These are phyloP conservation scores for Zizania latifolia DNA, from an alignment of 176 grass and related monocot genomes.

Conservation along the genomic window DNA sequence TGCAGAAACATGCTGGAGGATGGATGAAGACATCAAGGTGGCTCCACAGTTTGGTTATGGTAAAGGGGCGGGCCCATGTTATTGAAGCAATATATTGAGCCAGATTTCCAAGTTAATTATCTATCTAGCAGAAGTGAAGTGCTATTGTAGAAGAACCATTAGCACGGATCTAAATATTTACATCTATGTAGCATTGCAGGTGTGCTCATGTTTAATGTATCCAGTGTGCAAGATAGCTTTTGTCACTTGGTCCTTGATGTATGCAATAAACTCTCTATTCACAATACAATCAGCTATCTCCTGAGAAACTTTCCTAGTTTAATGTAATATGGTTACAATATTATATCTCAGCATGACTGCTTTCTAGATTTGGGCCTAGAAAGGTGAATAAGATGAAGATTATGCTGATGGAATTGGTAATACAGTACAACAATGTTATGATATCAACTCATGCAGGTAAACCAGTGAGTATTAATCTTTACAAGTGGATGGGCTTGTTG, in stretches of 20 bases:
- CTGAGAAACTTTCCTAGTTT: slow-evolving; percentile 9
- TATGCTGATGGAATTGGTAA: neutral
- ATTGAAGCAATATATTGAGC: slow-evolving; percentile 37
- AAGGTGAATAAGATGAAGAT: slow-evolving; percentile 10
- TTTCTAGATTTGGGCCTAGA: slow-evolving; percentile 1
- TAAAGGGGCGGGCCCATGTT: slow-evolving; percentile 37
- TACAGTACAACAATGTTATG: neutral
- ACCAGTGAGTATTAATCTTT: neutral
- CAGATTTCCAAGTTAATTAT: slow-evolving; percentile 21
- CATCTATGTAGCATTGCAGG: slow-evolving; percentile 23
- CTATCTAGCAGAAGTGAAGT: slow-evolving; percentile 45
- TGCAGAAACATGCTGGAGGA: slow-evolving; percentile 44
- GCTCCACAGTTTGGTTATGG: slow-evolving; percentile 25
- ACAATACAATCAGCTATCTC: slow-evolving; percentile 28
- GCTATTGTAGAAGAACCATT: slow-evolving; percentile 36
- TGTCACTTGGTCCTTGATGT: slow-evolving; percentile 26
- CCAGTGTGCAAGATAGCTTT: slow-evolving; percentile 32
- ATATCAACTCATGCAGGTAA: neutral
- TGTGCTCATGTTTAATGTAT: slow-evolving; percentile 32
- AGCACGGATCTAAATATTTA: slow-evolving; percentile 35
- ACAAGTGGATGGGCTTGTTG: neutral
- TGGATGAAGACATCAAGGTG: slow-evolving; percentile 60
- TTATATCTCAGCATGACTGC: neutral
- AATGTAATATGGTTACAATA: slow-evolving; percentile 16
- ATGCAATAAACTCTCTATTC: slow-evolving; percentile 39